Evolutionary conservation across 2,329 filamentous ascomycete species (phyloP), one percentile per base, ranked within the genome.

Genomic region (Claviceps sp.): DNA sequence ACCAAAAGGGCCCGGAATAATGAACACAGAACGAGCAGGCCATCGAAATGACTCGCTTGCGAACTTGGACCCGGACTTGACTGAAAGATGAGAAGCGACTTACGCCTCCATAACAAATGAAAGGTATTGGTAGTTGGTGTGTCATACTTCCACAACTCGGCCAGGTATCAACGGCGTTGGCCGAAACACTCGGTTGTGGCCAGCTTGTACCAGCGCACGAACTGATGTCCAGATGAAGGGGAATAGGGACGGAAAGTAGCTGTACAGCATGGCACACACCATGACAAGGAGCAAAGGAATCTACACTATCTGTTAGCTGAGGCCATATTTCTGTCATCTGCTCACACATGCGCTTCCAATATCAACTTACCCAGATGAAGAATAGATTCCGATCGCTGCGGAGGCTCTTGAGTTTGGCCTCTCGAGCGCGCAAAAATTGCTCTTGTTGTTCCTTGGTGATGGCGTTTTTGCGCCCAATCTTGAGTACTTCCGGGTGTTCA

Each of bases 381-480:
- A 82, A 85, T 45, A 85, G 69, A 61, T 83, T 83, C 58, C 76
- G 75, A 60, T 85, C 82, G 53, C 77, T 78, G 57, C 78, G 75
- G 54, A 83, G 68, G 54, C 73, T 75, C 73, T 83, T 84, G 59
- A 82, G 69, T 63, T 79, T 82, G 62, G 76, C 73, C 52, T 80
- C 77, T 55, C 80, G 78, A 26, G 75, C 79, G 50, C 78, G 69
- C 45, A 81, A 71, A 55, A 85, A 72, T 57, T 78, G 78, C 57
- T 81, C 79, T 62, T 82, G 79, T 61, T 84, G 80, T 61, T 83
- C 79, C 61, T 75, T 76, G 34, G 80, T 83, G 53, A 84, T 80
- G 51, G 74, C 73, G 60, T 80, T 75, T 66, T 82, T 83, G 53
- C 76, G 73, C 5, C 80, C 79, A 54, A 83, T 82, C 60, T 77